Conservation (phyloP, 1,284 basidiomycete genomes). For the Wallemia ichthyophaga region DNA sequence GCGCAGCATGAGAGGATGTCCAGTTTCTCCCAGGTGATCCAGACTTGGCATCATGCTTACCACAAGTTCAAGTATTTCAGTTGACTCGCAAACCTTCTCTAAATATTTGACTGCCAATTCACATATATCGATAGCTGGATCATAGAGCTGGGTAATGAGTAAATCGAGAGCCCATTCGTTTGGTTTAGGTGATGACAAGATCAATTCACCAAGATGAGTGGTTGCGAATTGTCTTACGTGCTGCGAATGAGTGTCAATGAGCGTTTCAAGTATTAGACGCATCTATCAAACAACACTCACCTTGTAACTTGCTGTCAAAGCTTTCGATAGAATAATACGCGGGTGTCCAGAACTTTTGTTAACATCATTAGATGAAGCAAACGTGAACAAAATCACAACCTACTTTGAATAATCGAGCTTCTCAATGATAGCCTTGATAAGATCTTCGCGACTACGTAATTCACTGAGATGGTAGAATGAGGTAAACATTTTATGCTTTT, state of each 20-base stretch:
- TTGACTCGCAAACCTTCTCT: slow-evolving; percentile 61
- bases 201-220: slow-evolving; percentile 45
- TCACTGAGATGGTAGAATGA: slow-evolving; percentile 83
- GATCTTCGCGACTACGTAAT: slow-evolving; percentile 59
- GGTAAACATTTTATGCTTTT: slow-evolving; percentile 75
- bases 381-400: slow-evolving; percentile 10
- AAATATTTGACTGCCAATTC: slow-evolving; percentile 64
- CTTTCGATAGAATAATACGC: slow-evolving; percentile 67
- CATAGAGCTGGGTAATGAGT: slow-evolving; percentile 80
- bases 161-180: slow-evolving; percentile 63
- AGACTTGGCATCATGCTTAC: slow-evolving; percentile 80
- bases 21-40: slow-evolving; percentile 78
- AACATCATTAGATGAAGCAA: too few relatives aligned
- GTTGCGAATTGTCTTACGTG: slow-evolving; percentile 71
- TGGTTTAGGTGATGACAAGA: slow-evolving; percentile 19
- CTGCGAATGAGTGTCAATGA: slow-evolving; percentile 18
- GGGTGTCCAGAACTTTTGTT: slow-evolving; percentile 53
- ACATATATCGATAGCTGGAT: slow-evolving; percentile 62
- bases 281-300: slow-evolving; percentile 16
- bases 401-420: slow-evolving; percentile 71
- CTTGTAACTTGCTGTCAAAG: slow-evolving; percentile 67
- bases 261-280: too few relatives aligned
- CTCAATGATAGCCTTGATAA: slow-evolving; percentile 68
- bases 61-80: slow-evolving; percentile 55
- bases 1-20: slow-evolving; percentile 63